These are phyloP conservation scores for Dryas octopetala DNA, from an alignment of 306 rosid species.

Conservation along the genomic window DNA sequence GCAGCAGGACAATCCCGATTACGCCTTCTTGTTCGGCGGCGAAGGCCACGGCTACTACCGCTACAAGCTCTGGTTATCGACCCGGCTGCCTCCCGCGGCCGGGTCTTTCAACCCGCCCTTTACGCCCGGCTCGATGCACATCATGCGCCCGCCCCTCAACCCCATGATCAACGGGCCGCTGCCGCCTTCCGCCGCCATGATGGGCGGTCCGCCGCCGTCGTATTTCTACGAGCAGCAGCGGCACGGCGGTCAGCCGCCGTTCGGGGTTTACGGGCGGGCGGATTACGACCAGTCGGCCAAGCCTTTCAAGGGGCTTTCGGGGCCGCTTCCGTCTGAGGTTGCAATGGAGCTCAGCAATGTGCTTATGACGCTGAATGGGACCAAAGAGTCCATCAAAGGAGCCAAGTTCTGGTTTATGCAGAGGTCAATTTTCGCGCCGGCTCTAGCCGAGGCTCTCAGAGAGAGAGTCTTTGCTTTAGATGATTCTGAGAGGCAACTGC, in stretches of 20 bases:
- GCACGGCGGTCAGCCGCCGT: slow-evolving; percentile 58
- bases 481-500: slow-evolving; percentile 89
- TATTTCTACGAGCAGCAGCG: slow-evolving; percentile 78
- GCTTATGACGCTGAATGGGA: slow-evolving; percentile 73
- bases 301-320: slow-evolving; percentile 74
- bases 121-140: slow-evolving; percentile 53
- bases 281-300: slow-evolving; percentile 81
- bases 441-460: slow-evolving; percentile 85
- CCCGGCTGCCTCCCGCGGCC: slow-evolving; percentile 44
- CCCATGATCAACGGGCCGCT: slow-evolving; percentile 67
- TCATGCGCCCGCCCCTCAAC: slow-evolving; percentile 77
- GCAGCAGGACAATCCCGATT: slow-evolving; percentile 89
- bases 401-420: slow-evolving; percentile 98
- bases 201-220: slow-evolving; percentile 56
- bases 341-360: slow-evolving; percentile 70
- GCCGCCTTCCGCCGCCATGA: slow-evolving; percentile 58
- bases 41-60: slow-evolving; percentile 86
- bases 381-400: slow-evolving; percentile 89
- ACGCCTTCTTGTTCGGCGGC: slow-evolving; percentile 90
- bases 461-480: slow-evolving; percentile 76
- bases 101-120: slow-evolving; percentile 73
- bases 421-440: slow-evolving; percentile 92
- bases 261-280: slow-evolving; percentile 66
- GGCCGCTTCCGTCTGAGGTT: slow-evolving; percentile 91
- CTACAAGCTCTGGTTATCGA: slow-evolving; percentile 76